Conservation (phyloP, 75 land plant species). For the Pinus taeda region DNA sequence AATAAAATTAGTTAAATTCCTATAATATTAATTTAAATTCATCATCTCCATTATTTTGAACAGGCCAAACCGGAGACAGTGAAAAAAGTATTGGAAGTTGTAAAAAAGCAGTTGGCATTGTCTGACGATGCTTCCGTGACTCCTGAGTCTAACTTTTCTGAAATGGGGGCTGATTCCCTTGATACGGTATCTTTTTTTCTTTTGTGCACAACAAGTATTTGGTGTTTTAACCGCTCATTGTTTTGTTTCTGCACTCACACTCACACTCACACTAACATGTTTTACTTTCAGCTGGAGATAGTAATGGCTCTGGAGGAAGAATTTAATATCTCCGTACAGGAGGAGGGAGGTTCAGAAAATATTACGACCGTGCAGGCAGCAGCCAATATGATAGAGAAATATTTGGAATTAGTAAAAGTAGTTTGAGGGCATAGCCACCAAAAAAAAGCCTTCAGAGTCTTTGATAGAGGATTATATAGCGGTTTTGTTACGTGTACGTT, state of each 20-base stretch:
- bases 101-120: constrained; percentile 40
- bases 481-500: too few species aligned
- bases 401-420: neutral
- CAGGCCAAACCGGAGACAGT: constrained; percentile 49
- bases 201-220: neutral
- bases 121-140: constrained; percentile 24
- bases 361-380: constrained; percentile 77
- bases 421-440: too few species aligned
- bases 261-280: neutral
- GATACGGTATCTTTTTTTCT: constrained; percentile 38
- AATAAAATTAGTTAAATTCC: too few species aligned
- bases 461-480: too few species aligned
- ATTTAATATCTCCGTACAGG: constrained; percentile 60
- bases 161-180: constrained; percentile 63
- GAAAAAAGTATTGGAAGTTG: constrained; percentile 32
- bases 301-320: constrained; percentile 87
- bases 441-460: too few species aligned
- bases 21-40: too few species aligned
- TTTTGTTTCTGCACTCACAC: neutral
- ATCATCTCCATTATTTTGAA: neutral
- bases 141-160: constrained; percentile 38
- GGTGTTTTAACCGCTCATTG: neutral
- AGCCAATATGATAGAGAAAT: constrained; percentile 62
- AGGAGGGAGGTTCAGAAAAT: constrained; percentile 46
- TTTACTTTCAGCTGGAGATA: constrained; percentile 55